A percentile compares a stretch with the other conserved stretches of the same genome.
These are phyloP conservation scores for Penicillium griseofulvum DNA, from an alignment of 2,329 filamentous ascomycete genomes.

Conservation along the genomic window DNA sequence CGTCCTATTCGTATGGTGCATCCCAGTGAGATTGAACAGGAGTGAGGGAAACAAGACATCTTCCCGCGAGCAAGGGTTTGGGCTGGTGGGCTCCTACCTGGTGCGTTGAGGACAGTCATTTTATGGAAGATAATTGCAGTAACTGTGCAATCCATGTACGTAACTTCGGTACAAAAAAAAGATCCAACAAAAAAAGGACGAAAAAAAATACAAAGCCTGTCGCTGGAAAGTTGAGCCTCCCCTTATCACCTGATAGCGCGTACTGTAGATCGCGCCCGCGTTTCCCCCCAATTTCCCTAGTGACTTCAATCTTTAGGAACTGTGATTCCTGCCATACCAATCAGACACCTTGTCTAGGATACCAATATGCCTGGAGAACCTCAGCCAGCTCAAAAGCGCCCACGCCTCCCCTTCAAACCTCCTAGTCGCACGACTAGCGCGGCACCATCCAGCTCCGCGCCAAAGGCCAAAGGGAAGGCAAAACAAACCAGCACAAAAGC, in stretches of 20 bases:
- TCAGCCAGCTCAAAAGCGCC: slow-evolving; percentile 35
- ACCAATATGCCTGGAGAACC: slow-evolving; percentile 30
- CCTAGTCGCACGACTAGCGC: slow-evolving; percentile 36
- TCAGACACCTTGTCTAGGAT: neutral
- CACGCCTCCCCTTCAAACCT: slow-evolving; percentile 46
- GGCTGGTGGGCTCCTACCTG: neutral
- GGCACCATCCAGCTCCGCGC: slow-evolving; percentile 21
- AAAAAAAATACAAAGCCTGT: neutral
- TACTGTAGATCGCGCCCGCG: slow-evolving; percentile 18
- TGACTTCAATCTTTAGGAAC: neutral
- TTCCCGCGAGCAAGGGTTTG: too few relatives aligned
- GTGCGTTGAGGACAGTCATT: neutral
- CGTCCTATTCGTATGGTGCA: neutral
- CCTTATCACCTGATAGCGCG: slow-evolving; percentile 25
- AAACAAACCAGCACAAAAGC: slow-evolving; percentile 15
- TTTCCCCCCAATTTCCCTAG: neutral
- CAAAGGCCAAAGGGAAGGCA: slow-evolving; percentile 21
- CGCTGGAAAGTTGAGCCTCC: neutral
- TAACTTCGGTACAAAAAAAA: neutral
- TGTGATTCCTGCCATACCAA: neutral
- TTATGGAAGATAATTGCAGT: neutral
- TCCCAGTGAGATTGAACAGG: neutral
- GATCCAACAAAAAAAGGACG: neutral
- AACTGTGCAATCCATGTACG: neutral
- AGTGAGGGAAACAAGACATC: neutral